A percentile compares a stretch with the other conserved stretches of the same genome.
These are phyloP conservation scores for Drechslera avenae DNA, from an alignment of 2,329 filamentous ascomycete species.

Conservation along the genomic window DNA sequence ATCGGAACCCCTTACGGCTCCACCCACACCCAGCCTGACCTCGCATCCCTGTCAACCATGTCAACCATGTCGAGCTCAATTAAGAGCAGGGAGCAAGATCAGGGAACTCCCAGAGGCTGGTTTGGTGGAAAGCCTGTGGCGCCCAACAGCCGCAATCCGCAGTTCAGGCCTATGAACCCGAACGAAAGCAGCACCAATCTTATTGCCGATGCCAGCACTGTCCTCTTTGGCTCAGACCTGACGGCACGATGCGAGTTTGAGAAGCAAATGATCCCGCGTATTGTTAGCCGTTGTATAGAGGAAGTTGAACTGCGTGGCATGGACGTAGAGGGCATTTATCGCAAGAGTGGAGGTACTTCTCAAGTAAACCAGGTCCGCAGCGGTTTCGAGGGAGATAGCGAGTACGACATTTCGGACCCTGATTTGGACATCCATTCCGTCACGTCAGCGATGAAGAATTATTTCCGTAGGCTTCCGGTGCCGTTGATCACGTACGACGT, in stretches of 20 bases:
- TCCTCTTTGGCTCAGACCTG: conserved; percentile 88
- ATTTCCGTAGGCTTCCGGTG: conserved; percentile 89
- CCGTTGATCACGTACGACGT: conserved; percentile 91
- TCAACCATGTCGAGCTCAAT: conserved; percentile 39
- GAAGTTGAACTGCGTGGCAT: conserved; percentile 96
- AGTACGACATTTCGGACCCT: conserved; percentile 91
- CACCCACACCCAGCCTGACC: conserved; percentile 41
- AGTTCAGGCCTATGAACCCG: conserved; percentile 43
- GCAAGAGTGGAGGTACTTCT: conserved; percentile 92
- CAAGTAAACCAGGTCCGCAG: conserved; percentile 90
- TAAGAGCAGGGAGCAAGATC: conserved; percentile 35
- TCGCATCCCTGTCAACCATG: conserved; percentile 10
- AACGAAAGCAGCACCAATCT: conserved; percentile 54
- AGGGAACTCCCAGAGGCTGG: conserved; percentile 36
- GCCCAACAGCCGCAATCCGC: conserved; percentile 15
- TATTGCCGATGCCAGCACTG: conserved; percentile 44
- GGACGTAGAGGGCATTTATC: conserved; percentile 96
- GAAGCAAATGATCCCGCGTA: conserved; percentile 83
- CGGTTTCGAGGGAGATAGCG: conserved; percentile 84
- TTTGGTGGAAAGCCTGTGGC: conserved; percentile 38
- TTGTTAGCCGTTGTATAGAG: conserved; percentile 92
- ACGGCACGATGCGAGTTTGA: conserved; percentile 85
- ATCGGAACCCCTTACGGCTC: conserved; percentile 53
- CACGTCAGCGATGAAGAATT: conserved; percentile 94
- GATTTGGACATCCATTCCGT: conserved; percentile 95